phyloP scores from a whole-genome alignment of 495 filamentous ascomycete genomes.

The Penicillium nucicola region DNA sequence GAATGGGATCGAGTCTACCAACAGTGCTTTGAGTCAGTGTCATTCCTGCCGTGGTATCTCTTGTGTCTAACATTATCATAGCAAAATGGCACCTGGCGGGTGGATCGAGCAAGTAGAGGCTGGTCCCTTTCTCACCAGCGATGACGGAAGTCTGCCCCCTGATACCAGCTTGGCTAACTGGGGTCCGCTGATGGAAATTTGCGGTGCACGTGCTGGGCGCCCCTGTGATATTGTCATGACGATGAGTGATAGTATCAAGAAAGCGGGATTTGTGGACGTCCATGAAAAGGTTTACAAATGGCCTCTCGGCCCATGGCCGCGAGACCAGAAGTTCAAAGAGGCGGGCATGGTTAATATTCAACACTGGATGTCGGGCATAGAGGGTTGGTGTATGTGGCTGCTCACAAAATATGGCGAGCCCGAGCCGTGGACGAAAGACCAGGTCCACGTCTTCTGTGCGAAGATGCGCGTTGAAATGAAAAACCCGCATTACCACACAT shows the following conservation, averaged over 20 bases:
- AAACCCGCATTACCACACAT: conserved; percentile 17
- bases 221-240: conserved; percentile 13
- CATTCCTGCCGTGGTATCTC: no score
- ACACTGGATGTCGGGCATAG: conserved; percentile 46
- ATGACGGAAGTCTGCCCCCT: conserved; percentile 39
- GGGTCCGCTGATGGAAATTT: conserved; percentile 16
- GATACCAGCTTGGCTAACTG: conserved; percentile 25
- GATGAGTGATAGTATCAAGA: conserved; percentile 20
- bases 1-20: conserved; percentile 31
- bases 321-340: conserved; percentile 60
- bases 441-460: conserved; percentile 23
- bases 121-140: conserved; percentile 32
- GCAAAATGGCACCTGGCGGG: conserved; percentile 45
- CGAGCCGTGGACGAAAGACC: conserved; percentile 20
- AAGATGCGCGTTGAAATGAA: conserved; percentile 17
- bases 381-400: conserved; percentile 26
- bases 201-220: conserved; percentile 15
- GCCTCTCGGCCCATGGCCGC: conserved; percentile 66
- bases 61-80: background rate
- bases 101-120: conserved; percentile 55
- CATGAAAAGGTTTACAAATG: conserved; percentile 52
- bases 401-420: conserved; percentile 23
- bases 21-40: conserved; percentile 21
- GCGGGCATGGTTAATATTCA: conserved; percentile 60
- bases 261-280: conserved; percentile 36